Percentiles rank a stretch among this genome's conserved stretches.
phyloP scores from a whole-genome alignment of 2,329 filamentous ascomycete genomes.

The Claviceps sp. region DNA sequence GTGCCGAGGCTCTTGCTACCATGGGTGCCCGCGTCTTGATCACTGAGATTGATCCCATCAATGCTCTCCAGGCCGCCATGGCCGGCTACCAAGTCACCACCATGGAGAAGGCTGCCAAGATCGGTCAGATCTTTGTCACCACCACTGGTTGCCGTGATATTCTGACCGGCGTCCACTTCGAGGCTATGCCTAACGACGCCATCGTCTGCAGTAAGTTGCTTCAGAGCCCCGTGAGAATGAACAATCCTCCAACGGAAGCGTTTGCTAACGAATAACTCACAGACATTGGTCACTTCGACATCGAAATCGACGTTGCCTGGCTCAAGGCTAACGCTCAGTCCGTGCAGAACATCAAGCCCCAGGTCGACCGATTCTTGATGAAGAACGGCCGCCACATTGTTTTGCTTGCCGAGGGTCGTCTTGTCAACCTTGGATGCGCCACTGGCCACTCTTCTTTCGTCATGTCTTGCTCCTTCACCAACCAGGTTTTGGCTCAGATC shows the following conservation, averaged over 20 bases:
- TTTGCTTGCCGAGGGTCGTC: slow-evolving; percentile 93
- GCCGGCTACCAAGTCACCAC: slow-evolving; percentile 93
- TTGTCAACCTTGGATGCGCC: slow-evolving; percentile 98
- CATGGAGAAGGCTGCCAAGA: slow-evolving; percentile 86
- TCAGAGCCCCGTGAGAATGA: background rate
- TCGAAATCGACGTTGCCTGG: slow-evolving; percentile 99
- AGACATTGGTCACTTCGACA: slow-evolving; percentile 99
- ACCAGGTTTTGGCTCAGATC: slow-evolving; percentile 99
- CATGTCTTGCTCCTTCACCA: slow-evolving; percentile 99
- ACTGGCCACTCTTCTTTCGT: slow-evolving; percentile 99
- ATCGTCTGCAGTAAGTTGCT: slow-evolving; percentile 77
- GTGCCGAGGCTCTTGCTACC: slow-evolving; percentile 84
- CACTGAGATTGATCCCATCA: slow-evolving; percentile 98
- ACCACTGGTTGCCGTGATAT: slow-evolving; percentile 99
- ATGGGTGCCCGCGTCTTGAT: slow-evolving; percentile 96
- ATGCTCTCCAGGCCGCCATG: slow-evolving; percentile 96
- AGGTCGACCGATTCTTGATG: slow-evolving; percentile 97
- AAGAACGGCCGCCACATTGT: slow-evolving; percentile 91
- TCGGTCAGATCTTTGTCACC: slow-evolving; percentile 97
- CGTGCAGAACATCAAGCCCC: slow-evolving; percentile 98
- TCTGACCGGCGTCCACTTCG: slow-evolving; percentile 80
- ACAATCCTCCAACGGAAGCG: background rate
- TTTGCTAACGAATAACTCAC: slow-evolving; percentile 3
- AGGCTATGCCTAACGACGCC: slow-evolving; percentile 91
- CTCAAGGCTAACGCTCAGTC: slow-evolving; percentile 92